Evolutionary conservation across 2,329 filamentous ascomycete species (phyloP).

Genomic region (Ophiostoma fasciatum): DNA sequence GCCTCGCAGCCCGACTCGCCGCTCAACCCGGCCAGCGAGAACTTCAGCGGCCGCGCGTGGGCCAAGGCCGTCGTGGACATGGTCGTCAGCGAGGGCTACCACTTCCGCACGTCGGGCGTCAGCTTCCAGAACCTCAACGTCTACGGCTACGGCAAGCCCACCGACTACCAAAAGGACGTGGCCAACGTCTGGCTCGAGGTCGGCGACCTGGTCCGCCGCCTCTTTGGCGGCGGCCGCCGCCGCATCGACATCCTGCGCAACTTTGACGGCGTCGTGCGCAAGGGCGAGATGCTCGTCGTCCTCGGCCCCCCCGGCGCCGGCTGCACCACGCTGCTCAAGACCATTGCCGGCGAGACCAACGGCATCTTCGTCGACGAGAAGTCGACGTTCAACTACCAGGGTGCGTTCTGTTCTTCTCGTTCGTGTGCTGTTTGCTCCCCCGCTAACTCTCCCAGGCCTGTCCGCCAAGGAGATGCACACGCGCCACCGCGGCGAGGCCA

Average conservation of each 20-base stretch:
- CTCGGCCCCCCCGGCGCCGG: constrained; percentile 58
- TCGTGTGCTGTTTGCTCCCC: neutral
- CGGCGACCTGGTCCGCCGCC: constrained; percentile 26
- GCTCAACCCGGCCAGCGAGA: constrained; percentile 31
- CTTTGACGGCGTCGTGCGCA: constrained; percentile 53
- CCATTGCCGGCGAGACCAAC: constrained; percentile 68
- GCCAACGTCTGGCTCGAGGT: constrained; percentile 43
- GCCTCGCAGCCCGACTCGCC: constrained; percentile 25
- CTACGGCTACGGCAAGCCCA: constrained; percentile 50
- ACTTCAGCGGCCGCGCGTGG: constrained; percentile 43
- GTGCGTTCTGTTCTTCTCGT: constrained; percentile 20
- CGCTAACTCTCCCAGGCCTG: constrained; percentile 31
- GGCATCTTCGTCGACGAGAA: constrained; percentile 58
- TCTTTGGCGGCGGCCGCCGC: constrained; percentile 36
- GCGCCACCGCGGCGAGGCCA: constrained; percentile 67
- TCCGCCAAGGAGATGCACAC: constrained; percentile 60
- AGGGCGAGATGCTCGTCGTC: constrained; percentile 63
- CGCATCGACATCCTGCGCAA: constrained; percentile 54
- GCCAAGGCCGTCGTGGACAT: constrained; percentile 42
- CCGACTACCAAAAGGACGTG: constrained; percentile 57
- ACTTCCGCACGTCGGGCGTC: constrained; percentile 47
- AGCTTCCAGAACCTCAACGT: constrained; percentile 54
- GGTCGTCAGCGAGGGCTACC: constrained; percentile 34
- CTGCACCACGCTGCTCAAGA: constrained; percentile 76
- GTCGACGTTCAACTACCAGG: constrained; percentile 73